These are phyloP conservation scores for Penicillium steckii DNA, from an alignment of 495 filamentous ascomycete genomes.

Conservation along the genomic window DNA sequence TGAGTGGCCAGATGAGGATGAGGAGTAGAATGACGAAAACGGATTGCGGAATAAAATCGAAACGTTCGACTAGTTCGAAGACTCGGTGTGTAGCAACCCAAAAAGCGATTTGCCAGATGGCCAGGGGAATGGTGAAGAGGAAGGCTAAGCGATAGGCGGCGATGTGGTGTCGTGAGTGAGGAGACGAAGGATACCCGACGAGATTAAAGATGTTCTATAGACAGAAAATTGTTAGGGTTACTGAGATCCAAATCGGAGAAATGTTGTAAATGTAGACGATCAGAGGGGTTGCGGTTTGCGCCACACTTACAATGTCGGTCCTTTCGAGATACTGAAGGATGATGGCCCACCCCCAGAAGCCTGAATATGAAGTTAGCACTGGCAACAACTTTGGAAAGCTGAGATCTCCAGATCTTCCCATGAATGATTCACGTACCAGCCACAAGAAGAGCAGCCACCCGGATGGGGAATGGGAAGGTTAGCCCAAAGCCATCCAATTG, in stretches of 20 bases:
- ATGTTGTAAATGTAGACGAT: not conserved
- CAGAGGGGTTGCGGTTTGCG: conserved; percentile 4
- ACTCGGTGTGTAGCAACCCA: conserved; percentile 75
- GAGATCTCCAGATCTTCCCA: not conserved
- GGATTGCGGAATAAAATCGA: conserved; percentile 78
- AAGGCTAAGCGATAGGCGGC: conserved; percentile 81
- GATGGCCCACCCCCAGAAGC: conserved; percentile 86
- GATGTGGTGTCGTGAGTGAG: conserved; percentile 68
- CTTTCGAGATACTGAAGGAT: conserved; percentile 80
- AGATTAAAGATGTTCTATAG: conserved; percentile 71
- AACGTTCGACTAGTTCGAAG: conserved; percentile 62
- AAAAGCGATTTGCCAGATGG: conserved; percentile 71
- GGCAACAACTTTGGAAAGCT: not conserved
- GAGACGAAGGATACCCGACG: conserved; percentile 70
- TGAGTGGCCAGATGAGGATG: conserved; percentile 71
- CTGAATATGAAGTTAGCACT: conserved; percentile 35
- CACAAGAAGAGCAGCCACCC: conserved; percentile 75
- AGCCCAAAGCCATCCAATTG: conserved; percentile 83
- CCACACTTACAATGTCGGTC: conserved; percentile 62
- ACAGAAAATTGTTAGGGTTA: not conserved
- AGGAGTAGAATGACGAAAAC: conserved; percentile 69
- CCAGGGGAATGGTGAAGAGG: conserved; percentile 67
- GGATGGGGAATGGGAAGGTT: conserved; percentile 80
- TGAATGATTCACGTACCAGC: conserved; percentile 55
- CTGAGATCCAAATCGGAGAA: not conserved